These are phyloP conservation scores for Ascochyta fabae DNA, from an alignment of 2,329 filamentous ascomycete species.

Conservation along the genomic window DNA sequence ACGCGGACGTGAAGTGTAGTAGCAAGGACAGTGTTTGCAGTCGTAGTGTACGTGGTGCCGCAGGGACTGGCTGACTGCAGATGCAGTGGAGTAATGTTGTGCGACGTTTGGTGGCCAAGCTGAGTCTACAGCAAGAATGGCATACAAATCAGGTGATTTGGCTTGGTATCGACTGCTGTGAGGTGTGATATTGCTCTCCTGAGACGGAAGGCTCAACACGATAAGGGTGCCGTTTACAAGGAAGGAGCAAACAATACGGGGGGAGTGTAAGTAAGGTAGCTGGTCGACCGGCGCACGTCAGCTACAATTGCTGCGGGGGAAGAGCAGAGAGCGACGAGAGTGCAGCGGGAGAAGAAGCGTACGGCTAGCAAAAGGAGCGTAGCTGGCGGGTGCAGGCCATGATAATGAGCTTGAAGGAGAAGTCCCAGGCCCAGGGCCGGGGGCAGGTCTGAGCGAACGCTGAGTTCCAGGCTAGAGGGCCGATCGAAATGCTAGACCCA, in stretches of 20 bases:
- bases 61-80: constrained; percentile 20
- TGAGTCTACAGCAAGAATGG: constrained; percentile 21
- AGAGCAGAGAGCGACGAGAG: constrained; percentile 19
- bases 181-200: constrained; percentile 2
- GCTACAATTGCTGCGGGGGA: constrained; percentile 21
- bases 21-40: constrained; percentile 17
- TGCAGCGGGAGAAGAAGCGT: constrained; percentile 12
- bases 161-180: constrained; percentile 7
- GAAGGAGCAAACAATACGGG: constrained; percentile 22
- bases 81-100: constrained; percentile 23
- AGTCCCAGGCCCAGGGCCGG: constrained; percentile 20
- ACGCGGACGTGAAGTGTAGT: not conserved
- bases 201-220: constrained; percentile 6
- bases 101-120: constrained; percentile 18
- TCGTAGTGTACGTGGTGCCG: constrained; percentile 12
- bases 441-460: constrained; percentile 28
- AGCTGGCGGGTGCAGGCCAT: constrained; percentile 22
- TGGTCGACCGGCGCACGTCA: constrained; percentile 27
- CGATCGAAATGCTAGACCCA: constrained; percentile 14
- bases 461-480: constrained; percentile 20
- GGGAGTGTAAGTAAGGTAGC: constrained; percentile 9
- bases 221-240: constrained; percentile 6
- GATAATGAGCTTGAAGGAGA: constrained; percentile 22
- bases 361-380: constrained; percentile 14
- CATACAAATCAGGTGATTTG: constrained; percentile 20